phyloP scores from a whole-genome alignment of 2,329 filamentous ascomycete species.

The Sporothrix mexicana region DNA sequence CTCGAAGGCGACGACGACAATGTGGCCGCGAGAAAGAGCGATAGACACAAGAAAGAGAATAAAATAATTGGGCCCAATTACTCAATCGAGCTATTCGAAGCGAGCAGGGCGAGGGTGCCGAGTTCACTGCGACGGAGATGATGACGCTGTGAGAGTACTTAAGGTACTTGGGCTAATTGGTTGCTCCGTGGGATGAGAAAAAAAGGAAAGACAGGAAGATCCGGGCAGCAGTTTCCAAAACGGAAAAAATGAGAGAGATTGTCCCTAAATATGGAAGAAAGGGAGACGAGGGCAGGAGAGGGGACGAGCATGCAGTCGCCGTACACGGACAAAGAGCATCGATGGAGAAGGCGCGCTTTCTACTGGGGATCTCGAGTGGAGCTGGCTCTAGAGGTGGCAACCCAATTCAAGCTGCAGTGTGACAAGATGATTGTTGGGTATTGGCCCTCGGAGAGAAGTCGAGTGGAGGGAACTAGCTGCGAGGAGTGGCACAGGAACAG shows the following conservation, averaged over 20 bases:
- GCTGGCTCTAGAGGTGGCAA: neutral
- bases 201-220: constrained; percentile 20
- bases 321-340: constrained; percentile 20
- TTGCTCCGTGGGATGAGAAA: neutral
- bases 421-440: constrained; percentile 22
- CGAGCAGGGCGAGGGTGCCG: constrained; percentile 27
- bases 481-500: constrained; percentile 19
- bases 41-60: neutral
- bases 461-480: constrained; percentile 9
- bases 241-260: constrained; percentile 12
- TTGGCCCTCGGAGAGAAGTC: constrained; percentile 1
- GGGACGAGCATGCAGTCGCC: neutral
- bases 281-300: constrained; percentile 11
- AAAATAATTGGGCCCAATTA: neutral
- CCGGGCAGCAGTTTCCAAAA: neutral
- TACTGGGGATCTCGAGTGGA: constrained; percentile 18
- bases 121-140: neutral
- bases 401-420: constrained; percentile 12
- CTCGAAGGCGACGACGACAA: neutral
- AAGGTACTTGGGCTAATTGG: constrained; percentile 6
- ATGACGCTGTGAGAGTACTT: constrained; percentile 1
- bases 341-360: constrained; percentile 22
- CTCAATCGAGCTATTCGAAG: constrained; percentile 34
- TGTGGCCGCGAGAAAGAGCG: neutral
- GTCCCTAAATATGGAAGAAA: constrained; percentile 25